Percentiles rank a stretch among this genome's conserved stretches.
Conservation (phyloP, 345 rosid genomes). For the Orychophragmus violaceus region DNA sequence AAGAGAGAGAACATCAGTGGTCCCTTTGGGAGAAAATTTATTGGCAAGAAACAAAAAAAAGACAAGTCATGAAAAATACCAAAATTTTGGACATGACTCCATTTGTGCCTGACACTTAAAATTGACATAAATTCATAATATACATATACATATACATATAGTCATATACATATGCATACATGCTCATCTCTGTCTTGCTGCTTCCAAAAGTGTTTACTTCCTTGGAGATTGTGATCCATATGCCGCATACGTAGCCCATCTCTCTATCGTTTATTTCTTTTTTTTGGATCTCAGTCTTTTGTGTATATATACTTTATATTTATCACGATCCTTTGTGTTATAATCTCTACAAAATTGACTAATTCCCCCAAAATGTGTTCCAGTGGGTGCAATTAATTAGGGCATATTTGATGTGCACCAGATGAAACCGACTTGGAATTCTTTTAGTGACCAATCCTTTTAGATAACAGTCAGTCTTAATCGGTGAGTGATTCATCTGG, state of each 20-base stretch:
- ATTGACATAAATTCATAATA: constrained; percentile 15
- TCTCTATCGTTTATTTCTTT: constrained; percentile 30
- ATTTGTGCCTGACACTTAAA: constrained; percentile 22
- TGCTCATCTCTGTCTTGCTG: constrained; percentile 19
- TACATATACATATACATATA: too few species aligned
- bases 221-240: constrained; percentile 32
- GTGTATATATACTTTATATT: not conserved
- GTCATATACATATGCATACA: too few species aligned
- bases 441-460: not conserved
- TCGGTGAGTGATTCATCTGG: not conserved
- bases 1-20: constrained; percentile 16
- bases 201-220: constrained; percentile 25
- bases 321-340: constrained; percentile 4
- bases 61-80: constrained; percentile 34
- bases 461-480: not conserved
- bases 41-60: constrained; percentile 23
- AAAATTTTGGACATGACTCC: constrained; percentile 32
- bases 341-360: constrained; percentile 8
- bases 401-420: constrained; percentile 9
- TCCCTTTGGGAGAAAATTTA: constrained; percentile 26
- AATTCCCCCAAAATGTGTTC: not conserved
- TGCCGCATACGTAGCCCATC: constrained; percentile 34
- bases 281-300: constrained; percentile 9
- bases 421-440: constrained; percentile 2
- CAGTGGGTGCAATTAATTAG: not conserved